phyloP scores from a whole-genome alignment of 2,329 filamentous ascomycete genomes.

The Aureobasidium sp. region DNA sequence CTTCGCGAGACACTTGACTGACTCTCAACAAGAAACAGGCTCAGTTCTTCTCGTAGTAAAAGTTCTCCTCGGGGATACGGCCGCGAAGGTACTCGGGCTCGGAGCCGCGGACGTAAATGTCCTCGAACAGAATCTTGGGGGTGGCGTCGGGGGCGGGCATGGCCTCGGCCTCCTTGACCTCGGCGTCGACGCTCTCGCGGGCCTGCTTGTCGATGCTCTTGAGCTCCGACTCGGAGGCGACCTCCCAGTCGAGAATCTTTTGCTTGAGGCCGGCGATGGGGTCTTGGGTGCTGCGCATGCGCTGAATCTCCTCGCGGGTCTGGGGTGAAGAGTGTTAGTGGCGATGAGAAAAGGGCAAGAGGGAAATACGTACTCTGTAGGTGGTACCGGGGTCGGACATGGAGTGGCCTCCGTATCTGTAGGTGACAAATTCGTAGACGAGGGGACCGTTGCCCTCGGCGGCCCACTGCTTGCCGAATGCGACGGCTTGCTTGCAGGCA shows the following conservation, averaged over 20 bases:
- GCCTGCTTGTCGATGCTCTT: slow-evolving; percentile 95
- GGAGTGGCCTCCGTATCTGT: slow-evolving; percentile 98
- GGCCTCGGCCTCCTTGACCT: slow-evolving; percentile 83
- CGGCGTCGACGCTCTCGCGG: slow-evolving; percentile 73
- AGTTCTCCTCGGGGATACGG: slow-evolving; percentile 85
- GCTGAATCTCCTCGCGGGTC: slow-evolving; percentile 98
- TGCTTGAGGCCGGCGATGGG: slow-evolving; percentile 96
- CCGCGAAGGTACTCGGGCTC: slow-evolving; percentile 87
- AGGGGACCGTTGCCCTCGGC: slow-evolving; percentile 79
- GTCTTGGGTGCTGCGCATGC: slow-evolving; percentile 98
- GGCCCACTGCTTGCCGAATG: slow-evolving; percentile 88
- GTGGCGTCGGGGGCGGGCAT: slow-evolving; percentile 76
- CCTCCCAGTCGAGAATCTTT: slow-evolving; percentile 93
- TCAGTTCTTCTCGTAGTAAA: slow-evolving; percentile 52
- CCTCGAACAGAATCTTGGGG: slow-evolving; percentile 82
- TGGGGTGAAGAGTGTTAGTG: slow-evolving; percentile 18
- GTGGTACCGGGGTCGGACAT: slow-evolving; percentile 99
- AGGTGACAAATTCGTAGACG: slow-evolving; percentile 97
- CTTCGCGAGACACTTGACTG: too few species aligned
- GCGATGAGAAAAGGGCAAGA: not conserved
- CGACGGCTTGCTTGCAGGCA: slow-evolving; percentile 90
- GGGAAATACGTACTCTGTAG: slow-evolving; percentile 58
- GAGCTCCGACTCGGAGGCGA: slow-evolving; percentile 88
- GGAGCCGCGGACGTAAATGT: slow-evolving; percentile 84
- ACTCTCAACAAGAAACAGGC: not conserved